Percentiles rank a stretch among this genome's conserved stretches.
Evolutionary conservation across 2,329 filamentous ascomycete genomes (phyloP).

Genomic region (Chaetothyriales sp.): DNA sequence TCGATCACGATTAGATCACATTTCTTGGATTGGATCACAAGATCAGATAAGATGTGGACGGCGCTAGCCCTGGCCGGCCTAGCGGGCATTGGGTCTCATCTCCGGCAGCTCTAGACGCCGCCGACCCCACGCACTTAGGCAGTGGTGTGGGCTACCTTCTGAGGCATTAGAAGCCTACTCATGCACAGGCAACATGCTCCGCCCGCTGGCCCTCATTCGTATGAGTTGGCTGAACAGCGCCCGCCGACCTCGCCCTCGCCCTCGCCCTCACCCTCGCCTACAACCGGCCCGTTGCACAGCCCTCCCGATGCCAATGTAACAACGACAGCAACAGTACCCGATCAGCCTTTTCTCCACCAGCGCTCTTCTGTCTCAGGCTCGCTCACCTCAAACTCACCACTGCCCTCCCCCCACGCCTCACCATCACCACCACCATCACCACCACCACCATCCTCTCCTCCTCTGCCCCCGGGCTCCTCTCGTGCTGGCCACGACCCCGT

Average conservation of each 20-base stretch:
- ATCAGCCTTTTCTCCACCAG: background rate
- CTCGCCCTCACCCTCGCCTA: no score
- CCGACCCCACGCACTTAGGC: background rate
- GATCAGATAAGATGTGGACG: background rate
- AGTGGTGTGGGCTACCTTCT: background rate
- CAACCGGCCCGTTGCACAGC: background rate
- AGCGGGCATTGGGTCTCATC: background rate
- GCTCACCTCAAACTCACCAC: background rate
- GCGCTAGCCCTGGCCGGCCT: background rate
- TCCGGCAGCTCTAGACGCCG: background rate
- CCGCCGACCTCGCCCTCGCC: background rate
- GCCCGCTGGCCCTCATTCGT: background rate
- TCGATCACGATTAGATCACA: no score
- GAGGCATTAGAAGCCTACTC: background rate
- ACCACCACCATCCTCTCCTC: background rate
- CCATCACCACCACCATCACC: background rate
- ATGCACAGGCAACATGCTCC: background rate
- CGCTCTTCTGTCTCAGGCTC: background rate
- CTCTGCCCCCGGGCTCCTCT: no score
- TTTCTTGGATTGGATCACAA: background rate
- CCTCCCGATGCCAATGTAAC: background rate
- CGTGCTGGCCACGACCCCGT: background rate
- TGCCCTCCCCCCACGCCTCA: background rate
- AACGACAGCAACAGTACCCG: background rate
- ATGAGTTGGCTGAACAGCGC: background rate